Evolutionary conservation across 2,329 filamentous ascomycete genomes (phyloP).

Genomic region (Plenodomus tracheiphilus): DNA sequence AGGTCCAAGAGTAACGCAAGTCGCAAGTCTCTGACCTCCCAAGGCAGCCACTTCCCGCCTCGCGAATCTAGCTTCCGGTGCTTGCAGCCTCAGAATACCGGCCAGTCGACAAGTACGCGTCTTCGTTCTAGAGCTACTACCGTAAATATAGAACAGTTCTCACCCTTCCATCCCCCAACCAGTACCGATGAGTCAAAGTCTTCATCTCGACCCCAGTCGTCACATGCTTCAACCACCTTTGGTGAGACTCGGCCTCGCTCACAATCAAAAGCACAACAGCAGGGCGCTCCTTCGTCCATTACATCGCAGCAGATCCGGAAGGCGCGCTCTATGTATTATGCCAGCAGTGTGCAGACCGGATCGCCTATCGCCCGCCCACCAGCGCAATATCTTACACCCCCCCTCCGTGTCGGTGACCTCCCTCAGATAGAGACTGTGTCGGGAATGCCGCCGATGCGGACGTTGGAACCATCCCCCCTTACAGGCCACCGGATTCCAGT

Average conservation of each 20-base stretch:
- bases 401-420: constrained; percentile 13
- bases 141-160: constrained; percentile 23
- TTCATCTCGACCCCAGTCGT: constrained; percentile 14
- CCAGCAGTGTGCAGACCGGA: constrained; percentile 43
- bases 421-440: constrained; percentile 7
- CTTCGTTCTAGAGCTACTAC: constrained; percentile 11
- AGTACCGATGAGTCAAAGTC: constrained; percentile 9
- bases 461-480: constrained; percentile 22
- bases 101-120: constrained; percentile 11
- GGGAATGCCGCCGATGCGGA: constrained; percentile 6
- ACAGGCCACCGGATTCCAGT: constrained; percentile 29
- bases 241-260: constrained; percentile 32
- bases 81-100: constrained; percentile 15
- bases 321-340: constrained; percentile 45
- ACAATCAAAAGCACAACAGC: constrained; percentile 27
- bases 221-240: constrained; percentile 26
- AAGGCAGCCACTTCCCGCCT: constrained; percentile 44
- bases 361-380: constrained; percentile 41
- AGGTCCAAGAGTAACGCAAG: constrained; percentile 41
- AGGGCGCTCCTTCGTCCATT: constrained; percentile 27
- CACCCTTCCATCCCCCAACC: constrained; percentile 21
- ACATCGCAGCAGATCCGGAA: constrained; percentile 44
- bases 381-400: constrained; percentile 36
- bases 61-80: constrained; percentile 36
- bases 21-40: constrained; percentile 34